phyloP scores from a whole-genome alignment of 2,329 filamentous ascomycete species.

The Penicillium sp. region DNA sequence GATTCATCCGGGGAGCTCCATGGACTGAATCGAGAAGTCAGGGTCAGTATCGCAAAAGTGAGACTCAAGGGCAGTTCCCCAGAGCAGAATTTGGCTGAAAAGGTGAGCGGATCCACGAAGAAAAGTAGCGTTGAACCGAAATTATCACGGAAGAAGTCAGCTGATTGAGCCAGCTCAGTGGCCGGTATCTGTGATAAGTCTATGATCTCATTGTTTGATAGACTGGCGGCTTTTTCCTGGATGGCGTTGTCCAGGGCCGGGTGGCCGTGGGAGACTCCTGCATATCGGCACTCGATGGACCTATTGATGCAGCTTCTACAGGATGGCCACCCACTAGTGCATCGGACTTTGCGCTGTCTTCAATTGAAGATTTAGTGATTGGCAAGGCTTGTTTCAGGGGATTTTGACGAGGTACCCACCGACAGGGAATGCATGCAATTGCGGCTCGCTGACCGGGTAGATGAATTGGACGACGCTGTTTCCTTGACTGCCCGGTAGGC shows the following conservation, averaged over 20 bases:
- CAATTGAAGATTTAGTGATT: not conserved
- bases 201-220: not conserved
- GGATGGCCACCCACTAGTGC: slow-evolving; percentile 3
- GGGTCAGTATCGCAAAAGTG: not conserved
- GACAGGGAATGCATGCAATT: slow-evolving; percentile 3
- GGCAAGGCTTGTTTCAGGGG: too few species aligned
- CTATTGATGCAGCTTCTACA: slow-evolving; percentile 1
- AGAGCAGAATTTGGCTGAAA: not conserved
- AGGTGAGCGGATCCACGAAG: slow-evolving; percentile 3
- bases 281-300: slow-evolving; percentile 1
- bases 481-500: not conserved
- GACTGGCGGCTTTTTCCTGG: not conserved
- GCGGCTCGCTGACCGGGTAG: slow-evolving; percentile 2
- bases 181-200: not conserved
- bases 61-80: not conserved
- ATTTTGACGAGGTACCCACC: not conserved
- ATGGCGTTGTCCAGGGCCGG: not conserved
- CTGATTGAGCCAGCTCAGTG: not conserved
- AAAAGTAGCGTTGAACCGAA: slow-evolving; percentile 3
- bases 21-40: not conserved
- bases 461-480: slow-evolving; percentile 3
- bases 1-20: not conserved
- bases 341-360: slow-evolving; percentile 4
- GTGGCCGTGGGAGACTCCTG: not conserved
- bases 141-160: slow-evolving; percentile 2